Evolutionary conservation across 208 protist genomes (phyloP).

Genomic region (Trypanosoma boissoni): DNA sequence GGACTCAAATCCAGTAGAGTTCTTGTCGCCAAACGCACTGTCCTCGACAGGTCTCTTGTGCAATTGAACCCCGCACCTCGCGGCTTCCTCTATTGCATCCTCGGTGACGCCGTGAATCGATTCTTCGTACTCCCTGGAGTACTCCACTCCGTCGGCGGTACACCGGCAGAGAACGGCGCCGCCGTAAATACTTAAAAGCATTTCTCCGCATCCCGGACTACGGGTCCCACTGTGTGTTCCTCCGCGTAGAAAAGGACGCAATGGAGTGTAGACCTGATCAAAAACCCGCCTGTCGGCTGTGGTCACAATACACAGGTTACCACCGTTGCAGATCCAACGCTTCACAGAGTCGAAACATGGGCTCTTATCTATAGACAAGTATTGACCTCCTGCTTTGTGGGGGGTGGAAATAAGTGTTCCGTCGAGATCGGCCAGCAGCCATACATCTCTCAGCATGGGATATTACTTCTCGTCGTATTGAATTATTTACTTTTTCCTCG

Average conservation of each 20-base stretch:
- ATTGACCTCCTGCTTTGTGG: constrained; percentile 79
- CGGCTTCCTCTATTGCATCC: constrained; percentile 46
- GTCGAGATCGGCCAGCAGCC: constrained; percentile 80
- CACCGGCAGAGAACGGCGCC: constrained; percentile 79
- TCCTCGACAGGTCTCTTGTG: constrained; percentile 18
- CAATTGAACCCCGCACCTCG: constrained; percentile 29
- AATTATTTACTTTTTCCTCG: no score
- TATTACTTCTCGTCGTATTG: no score
- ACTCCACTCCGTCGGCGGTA: constrained; percentile 37
- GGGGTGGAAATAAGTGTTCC: constrained; percentile 82
- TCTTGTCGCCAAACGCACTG: neutral
- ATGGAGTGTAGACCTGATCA: constrained; percentile 67
- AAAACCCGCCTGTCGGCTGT: constrained; percentile 72
- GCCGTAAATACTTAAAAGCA: constrained; percentile 80
- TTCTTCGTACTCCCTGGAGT: constrained; percentile 50
- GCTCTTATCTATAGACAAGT: constrained; percentile 56
- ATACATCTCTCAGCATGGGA: constrained; percentile 60
- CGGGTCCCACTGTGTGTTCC: neutral
- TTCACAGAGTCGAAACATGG: constrained; percentile 51
- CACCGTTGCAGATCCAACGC: constrained; percentile 66
- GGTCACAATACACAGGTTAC: constrained; percentile 80
- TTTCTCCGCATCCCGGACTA: constrained; percentile 32
- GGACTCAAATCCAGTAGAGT: neutral
- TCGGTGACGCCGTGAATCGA: constrained; percentile 57
- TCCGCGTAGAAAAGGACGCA: constrained; percentile 33